Evolutionary conservation across 2,329 filamentous ascomycete species (phyloP), one percentile per base, ranked within the genome.

Genomic region (Apiospora arundinis): DNA sequence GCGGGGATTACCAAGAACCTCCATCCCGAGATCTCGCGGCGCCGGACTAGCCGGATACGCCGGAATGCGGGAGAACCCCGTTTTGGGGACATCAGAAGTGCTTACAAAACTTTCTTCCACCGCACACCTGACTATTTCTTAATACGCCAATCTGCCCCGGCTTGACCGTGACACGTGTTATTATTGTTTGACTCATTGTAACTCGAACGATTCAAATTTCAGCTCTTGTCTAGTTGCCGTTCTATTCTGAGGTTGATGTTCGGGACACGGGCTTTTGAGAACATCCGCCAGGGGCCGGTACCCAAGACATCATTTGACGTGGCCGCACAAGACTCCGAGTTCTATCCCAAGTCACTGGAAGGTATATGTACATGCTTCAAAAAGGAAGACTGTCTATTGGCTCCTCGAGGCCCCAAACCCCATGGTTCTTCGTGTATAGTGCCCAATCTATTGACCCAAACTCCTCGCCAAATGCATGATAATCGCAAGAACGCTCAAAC

Each of bases 391-490:
- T 18, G 9, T 63, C 56, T 63, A 63, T 40, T 40, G 32, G 32
- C 11, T 21, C n/a, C 9, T 4, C 14, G 56, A 6, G 9, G 9
- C 5, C 18, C 32, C 32, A 14, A 63, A 23, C 14, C 8, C n/a
- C 32, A 32, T 21, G 18, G 32, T 9, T 40, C 32, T 40, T 40
- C 56, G 56, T 63, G 56, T n/a, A 63, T 23, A 63, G 32, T 18
- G 21, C 56, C 56, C 56, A 12, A 37, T 40, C 56, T 63, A 63
- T 63, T 63, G 18, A 23, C 56, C 56, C 32, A 40, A 63, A 63
- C 56, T 63, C 56, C 56, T 40, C 56, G 56, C 56, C 56, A 5
- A 63, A 63, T 63, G 32, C 32, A 63, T 6, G 18, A 63, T 63
- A 40, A 63, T n/a, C 56, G 32, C 21, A 63, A 37, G 56, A 63